Evolutionary conservation across 306 rosid genomes (phyloP).

Genomic region (Vachellia pachyceras): DNA sequence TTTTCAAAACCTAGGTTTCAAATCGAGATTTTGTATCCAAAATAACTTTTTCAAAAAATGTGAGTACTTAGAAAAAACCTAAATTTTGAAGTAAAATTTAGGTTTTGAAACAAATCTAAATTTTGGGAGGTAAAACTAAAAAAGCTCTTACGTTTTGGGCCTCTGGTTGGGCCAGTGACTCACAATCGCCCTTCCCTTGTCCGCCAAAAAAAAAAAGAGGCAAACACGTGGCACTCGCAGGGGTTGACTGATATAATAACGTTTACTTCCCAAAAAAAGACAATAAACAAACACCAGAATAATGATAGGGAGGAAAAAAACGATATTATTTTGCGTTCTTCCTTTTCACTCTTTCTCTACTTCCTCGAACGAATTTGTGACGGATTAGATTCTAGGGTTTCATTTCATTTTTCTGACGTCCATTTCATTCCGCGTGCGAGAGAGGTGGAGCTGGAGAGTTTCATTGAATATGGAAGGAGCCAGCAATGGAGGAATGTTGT

Average conservation of each 20-base stretch:
- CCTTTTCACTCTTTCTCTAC: not conserved
- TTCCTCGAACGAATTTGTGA: not conserved
- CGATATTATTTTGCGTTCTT: not conserved
- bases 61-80: too few relatives aligned
- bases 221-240: constrained; percentile 9
- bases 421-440: not conserved
- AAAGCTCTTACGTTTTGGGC: too few relatives aligned
- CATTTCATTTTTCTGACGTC: not conserved
- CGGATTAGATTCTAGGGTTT: constrained; percentile 47
- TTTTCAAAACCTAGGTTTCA: too few relatives aligned
- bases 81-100: too few relatives aligned
- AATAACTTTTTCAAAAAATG: too few relatives aligned
- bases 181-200: too few relatives aligned
- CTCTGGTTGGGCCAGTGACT: too few relatives aligned
- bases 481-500: constrained; percentile 98
- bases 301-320: not conserved
- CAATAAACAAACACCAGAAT: not conserved
- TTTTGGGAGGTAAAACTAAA: too few relatives aligned
- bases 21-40: too few relatives aligned
- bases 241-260: constrained; percentile 13
- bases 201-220: not conserved
- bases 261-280: not conserved
- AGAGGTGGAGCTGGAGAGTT: not conserved
- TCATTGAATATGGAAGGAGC: constrained; percentile 70
- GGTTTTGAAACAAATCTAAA: too few relatives aligned